Base-by-base conservation (phyloP, 2,329 filamentous ascomycete species). In the Neobulgaria alba region DNA sequence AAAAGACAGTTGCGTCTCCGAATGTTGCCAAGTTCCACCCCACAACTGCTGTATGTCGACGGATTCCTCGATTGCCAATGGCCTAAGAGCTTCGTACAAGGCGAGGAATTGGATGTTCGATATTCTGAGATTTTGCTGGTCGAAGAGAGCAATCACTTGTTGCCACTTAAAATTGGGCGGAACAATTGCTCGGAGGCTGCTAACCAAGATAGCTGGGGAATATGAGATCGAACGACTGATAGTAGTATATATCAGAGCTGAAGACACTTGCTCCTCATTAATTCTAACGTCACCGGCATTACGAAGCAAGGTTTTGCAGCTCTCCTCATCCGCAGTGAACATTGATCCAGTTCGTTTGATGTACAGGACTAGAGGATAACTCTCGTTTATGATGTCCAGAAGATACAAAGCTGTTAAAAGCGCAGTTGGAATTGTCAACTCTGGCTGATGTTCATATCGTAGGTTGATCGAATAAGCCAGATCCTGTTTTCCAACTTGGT, bases 1-100 rank as follows among this genome's bases (percentile, higher is more conserved):
- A 59, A 96, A 95, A n/a, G 89, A 93, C 26, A 98, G 68, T 50
- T 96, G 90, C 0, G 92, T 86, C 47, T 94, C 80, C 10, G 83
- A 76, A 51, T 93, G 77, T 47, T 82, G 78, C 90, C 93, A 98
- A 47, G 77, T 55, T 5, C 89, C 89, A 43, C 89, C 89, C 89
- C 92, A 96, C 16, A 98, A 68, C 29, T 73, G 74, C 60, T 95
- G 88, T 33, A 98, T 82, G 58, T 95, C 86, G 53, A 96, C 79
- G 18, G 68, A 67, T 12, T 73, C 66, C 8, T 68, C 63, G n/a
- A 73, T 68, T 39, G 88, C 85, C 40, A 92, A 69, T 1, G 82
- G 79, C 12, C 88, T 66, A 19, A 98, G 67, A 3, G 85, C 83
- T 41, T 83, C 75, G 65, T 92, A 95, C 3, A 98, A 68, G 10